Percentiles rank a stretch among this genome's conserved stretches.
Conservation (phyloP, 805 yeast species). For the Maudiozyma saulgeensis region DNA sequence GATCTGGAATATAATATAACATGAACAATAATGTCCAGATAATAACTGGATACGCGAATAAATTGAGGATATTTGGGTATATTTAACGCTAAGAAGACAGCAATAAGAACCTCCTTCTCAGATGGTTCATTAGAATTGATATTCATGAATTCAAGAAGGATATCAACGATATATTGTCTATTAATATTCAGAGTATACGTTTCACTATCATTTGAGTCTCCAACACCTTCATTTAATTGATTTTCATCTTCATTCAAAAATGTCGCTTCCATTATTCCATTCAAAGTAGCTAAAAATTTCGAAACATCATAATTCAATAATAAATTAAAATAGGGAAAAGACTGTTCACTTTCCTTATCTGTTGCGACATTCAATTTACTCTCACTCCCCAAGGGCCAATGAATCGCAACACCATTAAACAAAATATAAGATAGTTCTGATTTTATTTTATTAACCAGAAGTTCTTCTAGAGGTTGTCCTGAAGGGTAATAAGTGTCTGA, state of each 20-base stretch:
- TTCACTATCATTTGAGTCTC: conserved; percentile 22
- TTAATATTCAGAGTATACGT: conserved; percentile 29
- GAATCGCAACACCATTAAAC: conserved; percentile 46
- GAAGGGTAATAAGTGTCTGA: conserved; percentile 80
- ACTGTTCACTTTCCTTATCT: conserved; percentile 32
- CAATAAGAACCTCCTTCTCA: conserved; percentile 28
- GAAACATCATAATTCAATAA: conserved; percentile 48
- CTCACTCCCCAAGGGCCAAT: conserved; percentile 36
- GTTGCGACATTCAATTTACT: conserved; percentile 30
- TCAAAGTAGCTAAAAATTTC: conserved; percentile 56
- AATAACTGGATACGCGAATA: conserved; percentile 56
- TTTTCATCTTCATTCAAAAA: conserved; percentile 51
- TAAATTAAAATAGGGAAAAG: conserved; percentile 61
- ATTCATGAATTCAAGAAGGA: conserved; percentile 50
- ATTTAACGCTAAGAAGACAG: conserved; percentile 70
- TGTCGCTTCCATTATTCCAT: conserved; percentile 78
- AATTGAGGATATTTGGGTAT: conserved; percentile 82
- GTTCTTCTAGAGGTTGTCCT: conserved; percentile 36
- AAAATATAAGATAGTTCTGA: conserved; percentile 43
- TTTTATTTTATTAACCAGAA: conserved; percentile 34
- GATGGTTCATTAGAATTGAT: conserved; percentile 24
- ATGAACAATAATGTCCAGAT: conserved; percentile 39
- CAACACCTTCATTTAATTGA: not conserved
- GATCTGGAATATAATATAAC: conserved; percentile 29
- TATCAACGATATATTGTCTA: conserved; percentile 72